Evolutionary conservation across 306 rosid genomes (phyloP).

Genomic region (Casuarina glauca): DNA sequence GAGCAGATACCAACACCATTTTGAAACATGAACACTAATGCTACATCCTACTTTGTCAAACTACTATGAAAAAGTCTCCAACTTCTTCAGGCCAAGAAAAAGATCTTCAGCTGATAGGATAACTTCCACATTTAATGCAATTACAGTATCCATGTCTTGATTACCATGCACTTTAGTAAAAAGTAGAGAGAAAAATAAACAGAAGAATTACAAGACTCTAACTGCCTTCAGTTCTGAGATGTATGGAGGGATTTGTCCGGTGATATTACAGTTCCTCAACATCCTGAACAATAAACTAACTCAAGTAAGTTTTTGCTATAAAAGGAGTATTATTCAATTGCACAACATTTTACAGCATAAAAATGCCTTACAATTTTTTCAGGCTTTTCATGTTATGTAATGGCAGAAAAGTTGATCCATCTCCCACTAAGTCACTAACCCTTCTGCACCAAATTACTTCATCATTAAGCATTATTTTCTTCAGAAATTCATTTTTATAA

Average conservation of each 20-base stretch:
- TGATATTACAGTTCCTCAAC: conserved; percentile 33
- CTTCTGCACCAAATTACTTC: conserved; percentile 26
- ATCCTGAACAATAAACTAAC: conserved; percentile 20
- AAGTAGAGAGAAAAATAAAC: neutral
- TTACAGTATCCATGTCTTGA: neutral
- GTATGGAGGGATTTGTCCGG: conserved; percentile 22
- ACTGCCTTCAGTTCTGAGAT: conserved; percentile 6
- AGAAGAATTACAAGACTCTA: conserved; percentile 15
- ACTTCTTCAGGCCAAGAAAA: neutral
- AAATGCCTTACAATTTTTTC: conserved; percentile 10
- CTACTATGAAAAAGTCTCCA: neutral
- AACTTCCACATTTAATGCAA: neutral
- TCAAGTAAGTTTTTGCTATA: neutral
- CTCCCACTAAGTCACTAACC: conserved; percentile 31
- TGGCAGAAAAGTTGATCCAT: conserved; percentile 16
- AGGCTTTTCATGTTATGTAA: conserved; percentile 16
- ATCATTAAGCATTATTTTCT: neutral
- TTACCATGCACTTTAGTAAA: neutral
- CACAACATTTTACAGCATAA: neutral
- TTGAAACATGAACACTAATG: neutral
- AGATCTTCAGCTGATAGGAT: neutral
- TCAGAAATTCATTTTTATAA: neutral
- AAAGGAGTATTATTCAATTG: neutral
- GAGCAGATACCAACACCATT: neutral
- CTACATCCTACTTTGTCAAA: neutral